Conservation (phyloP, 768 basidiomycete genomes). For the Albatrellus ellisii region DNA sequence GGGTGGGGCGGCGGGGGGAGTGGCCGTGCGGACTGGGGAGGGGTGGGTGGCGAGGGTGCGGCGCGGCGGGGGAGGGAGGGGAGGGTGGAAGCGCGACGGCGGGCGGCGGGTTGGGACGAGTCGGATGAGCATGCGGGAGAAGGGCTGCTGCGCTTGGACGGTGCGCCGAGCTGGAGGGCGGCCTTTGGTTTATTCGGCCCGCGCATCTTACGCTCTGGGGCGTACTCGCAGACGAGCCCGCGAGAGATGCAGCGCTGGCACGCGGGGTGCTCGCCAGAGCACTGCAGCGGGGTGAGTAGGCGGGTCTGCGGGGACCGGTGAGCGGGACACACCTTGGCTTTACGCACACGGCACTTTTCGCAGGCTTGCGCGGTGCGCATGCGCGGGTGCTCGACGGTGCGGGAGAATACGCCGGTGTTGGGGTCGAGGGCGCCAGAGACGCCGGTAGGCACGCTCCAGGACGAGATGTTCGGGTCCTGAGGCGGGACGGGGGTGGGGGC, state of each 20-base stretch:
- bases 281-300: slow-evolving; percentile 25
- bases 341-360: slow-evolving; percentile 58
- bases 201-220: slow-evolving; percentile 47
- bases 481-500: too few relatives aligned
- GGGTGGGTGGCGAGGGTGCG: not conserved
- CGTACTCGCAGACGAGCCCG: slow-evolving; percentile 52
- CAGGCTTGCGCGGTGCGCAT: slow-evolving; percentile 64
- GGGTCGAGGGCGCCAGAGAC: slow-evolving; percentile 54
- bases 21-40: not conserved
- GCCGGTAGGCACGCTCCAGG: not conserved
- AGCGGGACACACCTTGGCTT: slow-evolving; percentile 47
- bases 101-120: slow-evolving; percentile 1
- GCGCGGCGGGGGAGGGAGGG: slow-evolving; percentile 4
- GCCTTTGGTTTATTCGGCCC: slow-evolving; percentile 49
- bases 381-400: slow-evolving; percentile 47
- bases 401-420: slow-evolving; percentile 52
- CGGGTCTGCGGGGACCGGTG: not conserved
- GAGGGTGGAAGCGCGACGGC: slow-evolving; percentile 8
- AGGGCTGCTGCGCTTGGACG: not conserved
- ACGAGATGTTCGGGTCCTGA: too few relatives aligned
- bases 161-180: not conserved
- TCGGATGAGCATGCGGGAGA: not conserved
- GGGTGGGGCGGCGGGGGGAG: not conserved
- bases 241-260: slow-evolving; percentile 53
- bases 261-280: slow-evolving; percentile 56